Evolutionary conservation across 2,329 filamentous ascomycete genomes (phyloP).

Genomic region (Graphilbum sp.): DNA sequence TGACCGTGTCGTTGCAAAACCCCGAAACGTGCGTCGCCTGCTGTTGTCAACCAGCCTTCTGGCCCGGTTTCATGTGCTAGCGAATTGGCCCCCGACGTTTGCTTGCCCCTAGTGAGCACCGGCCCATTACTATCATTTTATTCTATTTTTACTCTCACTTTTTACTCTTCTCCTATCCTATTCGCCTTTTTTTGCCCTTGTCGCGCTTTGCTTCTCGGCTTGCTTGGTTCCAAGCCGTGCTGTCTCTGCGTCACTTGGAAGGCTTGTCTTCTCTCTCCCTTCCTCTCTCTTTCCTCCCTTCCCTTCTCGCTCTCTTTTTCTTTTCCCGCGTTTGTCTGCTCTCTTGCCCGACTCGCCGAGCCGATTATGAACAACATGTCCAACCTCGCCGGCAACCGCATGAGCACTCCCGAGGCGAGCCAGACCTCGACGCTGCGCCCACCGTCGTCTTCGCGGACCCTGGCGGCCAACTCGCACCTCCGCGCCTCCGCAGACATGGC

Average conservation of each 20-base stretch:
- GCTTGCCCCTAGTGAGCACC: not conserved
- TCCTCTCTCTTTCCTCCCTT: constrained; percentile 1
- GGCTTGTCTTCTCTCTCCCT: not conserved
- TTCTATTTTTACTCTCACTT: not conserved
- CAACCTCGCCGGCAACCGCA: constrained; percentile 66
- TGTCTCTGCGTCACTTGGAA: not conserved
- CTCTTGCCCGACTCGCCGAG: too few species aligned
- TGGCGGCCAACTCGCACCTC: constrained; percentile 57
- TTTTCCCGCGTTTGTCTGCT: too few species aligned
- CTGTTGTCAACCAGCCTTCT: constrained; percentile 15
- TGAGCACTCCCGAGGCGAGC: constrained; percentile 88
- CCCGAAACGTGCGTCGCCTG: constrained; percentile 19
- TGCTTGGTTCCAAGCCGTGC: not conserved
- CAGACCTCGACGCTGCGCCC: constrained; percentile 70
- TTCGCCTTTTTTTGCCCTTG: not conserved
- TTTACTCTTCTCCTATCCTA: not conserved
- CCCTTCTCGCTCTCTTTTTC: not conserved
- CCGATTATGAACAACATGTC: constrained; percentile 42
- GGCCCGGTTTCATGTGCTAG: constrained; percentile 20
- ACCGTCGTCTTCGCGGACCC: constrained; percentile 56
- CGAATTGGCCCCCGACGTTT: constrained; percentile 7
- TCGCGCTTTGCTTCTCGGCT: not conserved
- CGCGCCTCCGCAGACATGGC: constrained; percentile 95
- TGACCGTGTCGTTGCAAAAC: constrained; percentile 11
- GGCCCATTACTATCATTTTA: not conserved